phyloP scores from a whole-genome alignment of 495 filamentous ascomycete species.

The Xylaria nigripes region DNA sequence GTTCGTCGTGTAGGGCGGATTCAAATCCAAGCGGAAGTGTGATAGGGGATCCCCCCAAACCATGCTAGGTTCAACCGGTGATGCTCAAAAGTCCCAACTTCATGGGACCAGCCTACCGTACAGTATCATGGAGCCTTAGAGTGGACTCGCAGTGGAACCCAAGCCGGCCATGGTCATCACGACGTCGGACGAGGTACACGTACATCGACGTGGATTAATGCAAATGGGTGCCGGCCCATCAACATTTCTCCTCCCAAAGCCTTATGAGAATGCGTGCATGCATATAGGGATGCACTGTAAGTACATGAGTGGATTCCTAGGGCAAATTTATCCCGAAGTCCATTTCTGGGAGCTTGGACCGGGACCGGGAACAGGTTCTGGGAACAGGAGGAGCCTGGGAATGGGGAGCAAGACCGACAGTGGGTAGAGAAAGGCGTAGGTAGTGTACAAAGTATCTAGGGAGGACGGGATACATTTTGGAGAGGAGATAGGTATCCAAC shows the following conservation, averaged over 20 bases:
- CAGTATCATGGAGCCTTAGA: constrained; percentile 25
- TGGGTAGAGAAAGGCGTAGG: background rate
- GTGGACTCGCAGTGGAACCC: constrained; percentile 25
- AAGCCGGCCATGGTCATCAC: constrained; percentile 8
- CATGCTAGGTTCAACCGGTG: constrained; percentile 31
- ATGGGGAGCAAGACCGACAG: background rate
- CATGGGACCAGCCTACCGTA: constrained; percentile 17
- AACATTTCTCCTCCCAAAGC: constrained; percentile 12
- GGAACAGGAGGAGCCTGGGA: background rate
- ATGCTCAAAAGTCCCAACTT: constrained; percentile 30
- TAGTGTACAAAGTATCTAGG: background rate
- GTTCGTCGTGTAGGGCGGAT: constrained; percentile 24
- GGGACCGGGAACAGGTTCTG: background rate
- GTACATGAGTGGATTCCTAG: constrained; percentile 12
- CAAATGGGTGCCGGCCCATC: constrained; percentile 5
- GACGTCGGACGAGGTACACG: constrained; percentile 15
- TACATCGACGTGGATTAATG: constrained; percentile 25
- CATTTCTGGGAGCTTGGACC: constrained; percentile 6
- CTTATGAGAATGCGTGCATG: constrained; percentile 17
- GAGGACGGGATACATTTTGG: background rate
- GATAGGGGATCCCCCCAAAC: constrained; percentile 26
- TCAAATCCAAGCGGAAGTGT: constrained; percentile 21
- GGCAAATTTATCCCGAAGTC: background rate
- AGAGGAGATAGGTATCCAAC: constrained; percentile 5
- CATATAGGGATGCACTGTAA: constrained; percentile 5